Evolutionary conservation across 2,329 filamentous ascomycete species (phyloP).

Genomic region (Colletotrichum graminicola): DNA sequence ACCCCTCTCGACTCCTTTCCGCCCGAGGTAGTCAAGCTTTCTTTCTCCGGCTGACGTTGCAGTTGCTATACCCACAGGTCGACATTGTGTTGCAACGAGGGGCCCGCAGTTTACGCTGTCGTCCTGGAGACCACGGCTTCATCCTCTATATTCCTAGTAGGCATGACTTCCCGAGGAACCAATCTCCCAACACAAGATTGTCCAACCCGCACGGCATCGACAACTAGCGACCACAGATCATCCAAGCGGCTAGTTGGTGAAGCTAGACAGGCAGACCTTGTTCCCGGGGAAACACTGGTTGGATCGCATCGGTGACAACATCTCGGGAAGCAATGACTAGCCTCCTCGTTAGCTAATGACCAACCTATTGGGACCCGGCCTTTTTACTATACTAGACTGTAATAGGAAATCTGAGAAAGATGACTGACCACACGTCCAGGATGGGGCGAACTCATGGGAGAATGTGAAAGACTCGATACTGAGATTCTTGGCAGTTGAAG

Average conservation of each 20-base stretch:
- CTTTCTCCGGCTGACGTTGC: slow-evolving; percentile 10
- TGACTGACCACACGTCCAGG: background rate
- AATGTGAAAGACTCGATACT: background rate
- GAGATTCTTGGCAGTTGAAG: background rate
- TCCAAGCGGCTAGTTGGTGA: background rate
- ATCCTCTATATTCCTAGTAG: background rate
- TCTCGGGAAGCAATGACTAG: background rate
- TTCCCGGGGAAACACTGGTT: background rate
- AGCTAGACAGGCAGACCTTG: slow-evolving; percentile 6
- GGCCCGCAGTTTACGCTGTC: background rate
- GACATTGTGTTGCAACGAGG: background rate
- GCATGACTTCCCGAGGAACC: no score
- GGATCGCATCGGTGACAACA: slow-evolving; percentile 15
- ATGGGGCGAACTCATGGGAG: no score
- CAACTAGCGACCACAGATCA: no score
- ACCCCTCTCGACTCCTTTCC: background rate
- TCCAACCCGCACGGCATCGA: background rate
- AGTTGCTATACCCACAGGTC: slow-evolving; percentile 1
- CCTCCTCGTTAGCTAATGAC: background rate
- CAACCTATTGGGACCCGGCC: background rate
- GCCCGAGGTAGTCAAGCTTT: slow-evolving; percentile 29
- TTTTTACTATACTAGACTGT: background rate
- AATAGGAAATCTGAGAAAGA: background rate
- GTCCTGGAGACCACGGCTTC: background rate
- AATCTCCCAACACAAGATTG: no score